Evolutionary conservation across 768 basidiomycete species (phyloP).

Genomic region (Suillus placidus): DNA sequence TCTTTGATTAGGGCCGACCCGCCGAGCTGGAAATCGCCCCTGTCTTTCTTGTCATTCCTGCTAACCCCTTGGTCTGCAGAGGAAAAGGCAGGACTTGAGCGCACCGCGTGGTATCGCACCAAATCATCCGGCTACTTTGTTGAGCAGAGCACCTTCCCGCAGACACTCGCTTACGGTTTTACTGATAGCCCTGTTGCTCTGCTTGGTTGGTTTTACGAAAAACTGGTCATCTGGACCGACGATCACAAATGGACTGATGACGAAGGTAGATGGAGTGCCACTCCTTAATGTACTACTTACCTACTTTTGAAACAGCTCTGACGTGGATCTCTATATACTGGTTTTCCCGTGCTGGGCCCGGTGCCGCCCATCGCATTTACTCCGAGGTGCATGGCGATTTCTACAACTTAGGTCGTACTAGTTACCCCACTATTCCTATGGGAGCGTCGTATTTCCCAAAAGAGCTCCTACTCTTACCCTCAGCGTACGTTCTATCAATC

Average conservation of each 20-base stretch:
- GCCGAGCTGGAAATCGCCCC: constrained; percentile 29
- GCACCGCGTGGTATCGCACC: constrained; percentile 30
- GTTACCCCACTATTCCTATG: constrained; percentile 44
- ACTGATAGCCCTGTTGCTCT: constrained; percentile 56
- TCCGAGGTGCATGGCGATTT: constrained; percentile 10
- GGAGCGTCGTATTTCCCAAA: constrained; percentile 68
- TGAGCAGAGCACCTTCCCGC: constrained; percentile 47
- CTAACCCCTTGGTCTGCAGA: constrained; percentile 31
- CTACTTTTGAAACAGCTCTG: constrained; percentile 24
- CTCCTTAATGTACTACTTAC: not conserved
- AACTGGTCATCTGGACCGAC: constrained; percentile 48
- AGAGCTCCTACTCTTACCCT: constrained; percentile 68
- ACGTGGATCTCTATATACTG: constrained; percentile 40
- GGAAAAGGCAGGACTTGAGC: constrained; percentile 39
- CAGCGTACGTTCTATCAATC: not conserved
- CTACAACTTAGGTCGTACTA: not conserved
- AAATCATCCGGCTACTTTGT: constrained; percentile 42
- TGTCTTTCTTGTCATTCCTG: constrained; percentile 31
- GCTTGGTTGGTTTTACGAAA: constrained; percentile 52
- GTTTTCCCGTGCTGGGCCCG: constrained; percentile 34
- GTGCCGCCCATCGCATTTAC: constrained; percentile 25
- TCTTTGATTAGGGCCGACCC: constrained; percentile 9
- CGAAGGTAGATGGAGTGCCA: constrained; percentile 40
- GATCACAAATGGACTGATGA: constrained; percentile 55
- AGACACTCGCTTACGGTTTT: constrained; percentile 51